phyloP scores from a whole-genome alignment of 768 basidiomycete species.

The Clitopilus hobsonii region DNA sequence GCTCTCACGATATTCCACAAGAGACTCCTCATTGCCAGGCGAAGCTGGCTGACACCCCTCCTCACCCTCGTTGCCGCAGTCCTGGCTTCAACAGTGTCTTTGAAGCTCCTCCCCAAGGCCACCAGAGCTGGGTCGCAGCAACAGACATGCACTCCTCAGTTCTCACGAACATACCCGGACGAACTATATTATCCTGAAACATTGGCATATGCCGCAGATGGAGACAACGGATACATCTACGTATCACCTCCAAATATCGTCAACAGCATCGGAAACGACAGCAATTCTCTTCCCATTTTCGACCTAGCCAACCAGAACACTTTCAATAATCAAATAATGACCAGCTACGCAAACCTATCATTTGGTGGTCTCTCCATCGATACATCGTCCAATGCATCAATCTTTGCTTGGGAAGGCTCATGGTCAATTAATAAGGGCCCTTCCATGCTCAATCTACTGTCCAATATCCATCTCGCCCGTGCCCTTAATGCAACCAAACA shows the following conservation, averaged over 20 bases:
- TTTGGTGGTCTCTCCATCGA: constrained; percentile 70
- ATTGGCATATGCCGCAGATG: constrained; percentile 11
- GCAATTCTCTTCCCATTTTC: constrained; percentile 26
- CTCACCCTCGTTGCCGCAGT: constrained; percentile 38
- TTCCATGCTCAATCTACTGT: constrained; percentile 61
- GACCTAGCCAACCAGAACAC: constrained; percentile 51
- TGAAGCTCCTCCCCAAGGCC: constrained; percentile 41
- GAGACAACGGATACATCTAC: constrained; percentile 32
- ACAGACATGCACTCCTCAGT: constrained; percentile 28
- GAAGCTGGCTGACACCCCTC: constrained; percentile 51
- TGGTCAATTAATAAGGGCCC: constrained; percentile 54
- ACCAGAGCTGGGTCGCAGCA: constrained; percentile 41
- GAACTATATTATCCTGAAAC: constrained; percentile 42
- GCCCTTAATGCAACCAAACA: constrained; percentile 50
- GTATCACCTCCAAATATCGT: constrained; percentile 52
- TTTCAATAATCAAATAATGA: constrained; percentile 48
- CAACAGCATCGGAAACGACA: constrained; percentile 39
- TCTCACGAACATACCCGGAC: constrained; percentile 37
- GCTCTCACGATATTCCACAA: constrained; percentile 58
- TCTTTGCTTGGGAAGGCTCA: constrained; percentile 71
- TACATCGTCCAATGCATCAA: constrained; percentile 35
- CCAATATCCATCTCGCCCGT: constrained; percentile 60
- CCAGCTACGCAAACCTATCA: constrained; percentile 47
- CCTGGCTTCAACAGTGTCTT: background rate
- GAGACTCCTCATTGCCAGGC: constrained; percentile 44